These are phyloP conservation scores for Galerina sulciceps DNA, from an alignment of 768 basidiomycete genomes.

Conservation along the genomic window DNA sequence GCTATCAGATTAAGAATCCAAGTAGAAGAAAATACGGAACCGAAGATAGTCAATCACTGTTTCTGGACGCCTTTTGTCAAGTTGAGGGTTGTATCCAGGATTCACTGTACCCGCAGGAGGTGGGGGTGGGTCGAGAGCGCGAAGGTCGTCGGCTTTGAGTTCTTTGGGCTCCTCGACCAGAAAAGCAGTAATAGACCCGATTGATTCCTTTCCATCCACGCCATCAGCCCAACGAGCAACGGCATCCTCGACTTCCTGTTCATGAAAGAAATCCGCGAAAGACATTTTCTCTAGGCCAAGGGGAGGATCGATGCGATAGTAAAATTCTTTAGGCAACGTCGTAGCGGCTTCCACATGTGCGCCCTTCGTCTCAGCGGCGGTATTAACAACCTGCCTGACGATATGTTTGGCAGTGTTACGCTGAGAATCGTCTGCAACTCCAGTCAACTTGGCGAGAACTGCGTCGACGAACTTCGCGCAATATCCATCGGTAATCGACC, in stretches of 20 bases:
- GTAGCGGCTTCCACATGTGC: too few relatives aligned
- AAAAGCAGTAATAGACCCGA: background rate
- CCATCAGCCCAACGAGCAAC: too few relatives aligned
- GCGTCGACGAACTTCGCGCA: background rate
- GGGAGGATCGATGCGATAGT: constrained; percentile 20
- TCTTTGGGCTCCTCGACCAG: constrained; percentile 14
- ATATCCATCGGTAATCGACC: constrained; percentile 1
- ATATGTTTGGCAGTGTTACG: too few relatives aligned
- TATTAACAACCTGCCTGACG: too few relatives aligned
- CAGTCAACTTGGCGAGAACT: background rate
- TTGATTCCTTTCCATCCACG: too few relatives aligned
- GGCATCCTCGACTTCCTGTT: constrained; percentile 12
- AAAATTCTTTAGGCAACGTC: background rate
- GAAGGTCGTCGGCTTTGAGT: constrained; percentile 7
- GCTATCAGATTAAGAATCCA: too few relatives aligned
- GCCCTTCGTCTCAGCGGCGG: too few relatives aligned
- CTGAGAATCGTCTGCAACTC: too few relatives aligned
- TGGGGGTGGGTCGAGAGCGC: constrained; percentile 20
- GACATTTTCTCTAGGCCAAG: constrained; percentile 18
- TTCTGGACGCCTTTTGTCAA: constrained; percentile 29
- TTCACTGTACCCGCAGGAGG: constrained; percentile 22
- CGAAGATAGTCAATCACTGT: constrained; percentile 26
- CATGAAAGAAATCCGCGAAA: constrained; percentile 22
- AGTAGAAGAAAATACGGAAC: constrained; percentile 12
- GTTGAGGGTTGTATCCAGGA: constrained; percentile 26